Percentiles rank a stretch among this genome's conserved stretches.
These are phyloP conservation scores for Neohortaea acidophila DNA, from an alignment of 495 filamentous ascomycete species.

Conservation along the genomic window DNA sequence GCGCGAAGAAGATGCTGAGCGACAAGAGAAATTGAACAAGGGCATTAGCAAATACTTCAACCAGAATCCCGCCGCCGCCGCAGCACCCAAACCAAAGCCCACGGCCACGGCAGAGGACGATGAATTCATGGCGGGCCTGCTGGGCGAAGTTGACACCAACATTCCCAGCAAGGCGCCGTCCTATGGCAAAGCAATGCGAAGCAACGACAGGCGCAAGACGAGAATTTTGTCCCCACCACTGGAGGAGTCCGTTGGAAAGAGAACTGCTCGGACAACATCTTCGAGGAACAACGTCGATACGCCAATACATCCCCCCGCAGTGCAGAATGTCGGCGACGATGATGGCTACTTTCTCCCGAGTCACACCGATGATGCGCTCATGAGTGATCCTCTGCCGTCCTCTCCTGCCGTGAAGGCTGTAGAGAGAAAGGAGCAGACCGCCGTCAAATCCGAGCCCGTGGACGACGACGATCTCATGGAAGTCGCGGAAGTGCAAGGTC, in stretches of 20 bases:
- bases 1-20: slow-evolving; percentile 74
- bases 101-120: slow-evolving; percentile 65
- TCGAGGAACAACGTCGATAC: slow-evolving; percentile 3
- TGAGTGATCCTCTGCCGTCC: slow-evolving; percentile 67
- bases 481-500: slow-evolving; percentile 54
- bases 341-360: slow-evolving; percentile 38
- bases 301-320: slow-evolving; percentile 29
- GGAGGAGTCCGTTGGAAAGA: no score
- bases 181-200: slow-evolving; percentile 45
- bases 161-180: slow-evolving; percentile 26
- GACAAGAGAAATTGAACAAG: slow-evolving; percentile 72
- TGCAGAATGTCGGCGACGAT: slow-evolving; percentile 34
- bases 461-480: slow-evolving; percentile 77
- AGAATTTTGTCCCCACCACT: slow-evolving; percentile 65
- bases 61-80: slow-evolving; percentile 47
- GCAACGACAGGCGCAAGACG: slow-evolving; percentile 57
- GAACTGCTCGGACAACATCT: slow-evolving; percentile 13
- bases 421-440: slow-evolving; percentile 46
- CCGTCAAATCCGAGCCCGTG: slow-evolving; percentile 37
- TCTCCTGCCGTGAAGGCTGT: slow-evolving; percentile 73
- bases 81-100: slow-evolving; percentile 54
- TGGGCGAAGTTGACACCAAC: slow-evolving; percentile 81
- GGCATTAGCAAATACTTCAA: slow-evolving; percentile 91
- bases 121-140: slow-evolving; percentile 66
- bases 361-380: slow-evolving; percentile 52